Evolutionary conservation across 257 asterid genomes (phyloP).

Genomic region (Eustoma russellianum): DNA sequence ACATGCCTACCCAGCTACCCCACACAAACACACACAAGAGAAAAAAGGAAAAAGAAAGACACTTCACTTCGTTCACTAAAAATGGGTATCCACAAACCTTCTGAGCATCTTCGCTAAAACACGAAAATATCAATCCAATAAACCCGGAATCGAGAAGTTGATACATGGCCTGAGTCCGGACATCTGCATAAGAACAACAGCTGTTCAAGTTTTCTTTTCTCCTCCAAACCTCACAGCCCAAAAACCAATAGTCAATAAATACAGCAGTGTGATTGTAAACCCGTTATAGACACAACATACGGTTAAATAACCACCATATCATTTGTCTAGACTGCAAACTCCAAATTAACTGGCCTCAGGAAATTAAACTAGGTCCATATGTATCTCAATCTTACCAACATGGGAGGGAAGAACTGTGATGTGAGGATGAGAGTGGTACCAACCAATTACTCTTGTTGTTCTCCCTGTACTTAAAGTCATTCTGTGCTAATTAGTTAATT

Average conservation of each 20-base stretch:
- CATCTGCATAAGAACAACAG: constrained; percentile 52
- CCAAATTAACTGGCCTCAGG: background rate
- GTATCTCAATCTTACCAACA: constrained; percentile 55
- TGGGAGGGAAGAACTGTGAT: constrained; percentile 98
- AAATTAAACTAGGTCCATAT: background rate
- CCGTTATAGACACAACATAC: too few relatives aligned
- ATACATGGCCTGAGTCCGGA: constrained; percentile 96
- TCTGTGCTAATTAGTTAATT: constrained; percentile 70
- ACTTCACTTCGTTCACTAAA: background rate
- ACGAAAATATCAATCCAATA: constrained; percentile 94
- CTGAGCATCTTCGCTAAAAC: constrained; percentile 97
- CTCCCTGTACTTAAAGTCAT: constrained; percentile 71
- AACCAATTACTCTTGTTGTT: constrained; percentile 94
- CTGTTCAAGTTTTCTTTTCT: background rate
- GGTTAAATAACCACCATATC: too few relatives aligned
- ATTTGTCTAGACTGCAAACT: too few relatives aligned
- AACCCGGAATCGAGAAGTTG: constrained; percentile 98
- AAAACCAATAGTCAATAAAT: background rate
- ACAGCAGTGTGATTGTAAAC: too few relatives aligned
- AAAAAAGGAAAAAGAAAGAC: constrained; percentile 27
- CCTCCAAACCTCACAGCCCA: background rate
- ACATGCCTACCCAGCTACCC: too few relatives aligned
- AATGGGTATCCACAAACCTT: constrained; percentile 40
- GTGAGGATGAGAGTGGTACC: constrained; percentile 99
- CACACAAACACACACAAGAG: too few relatives aligned